Evolutionary conservation across 2,329 filamentous ascomycete genomes (phyloP), one percentile per base, ranked within the genome.

Genomic region (Penicillium sp.): DNA sequence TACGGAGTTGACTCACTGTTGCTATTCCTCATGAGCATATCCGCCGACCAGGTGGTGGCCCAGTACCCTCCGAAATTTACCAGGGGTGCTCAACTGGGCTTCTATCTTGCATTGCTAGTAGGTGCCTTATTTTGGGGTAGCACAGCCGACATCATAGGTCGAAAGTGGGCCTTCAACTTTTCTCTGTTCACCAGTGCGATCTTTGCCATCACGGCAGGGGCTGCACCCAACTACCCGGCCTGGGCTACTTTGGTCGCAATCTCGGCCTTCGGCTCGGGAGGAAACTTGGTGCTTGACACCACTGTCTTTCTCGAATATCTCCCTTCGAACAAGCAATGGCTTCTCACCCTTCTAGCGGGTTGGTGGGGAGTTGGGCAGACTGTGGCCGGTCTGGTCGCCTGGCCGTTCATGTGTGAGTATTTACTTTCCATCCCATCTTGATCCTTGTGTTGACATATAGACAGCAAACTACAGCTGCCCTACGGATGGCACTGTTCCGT

Each of bases 341-440:
- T 66, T 19, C 45, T 66, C 17, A 66, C 60, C 7, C 56, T 65
- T n/a, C 45, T 66, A 19, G 64, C 64, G 19, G 64, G 62, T 5
- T 66, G 64, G 64, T 66, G 64, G 64, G 64, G 64, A 24, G 60
- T 66, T 49, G 64, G 64, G 12, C 62, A 65, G 10, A 66, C 64
- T 1, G 58, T 65, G 3, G 64, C 64, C 49, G 64, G 64, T 15
- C 58, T 66, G 12, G n/a, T 66, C 47, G 64, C 60, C 7, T 66
- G 64, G 64, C 57, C 55, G 2, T 65, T 63, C 12, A 65, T 66
- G 64, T 49, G 62, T 66, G 53, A 40, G 5, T 24, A 22, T 22
- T 33, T 54, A 4, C 35, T 22, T 33, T 12, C 3, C 2, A 4
- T 40, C 40, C 22, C 0, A 6, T 53, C n/a, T 51, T 51, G 10